phyloP scores from a whole-genome alignment of 805 yeast genomes.

The Starmerella riodocensis region DNA sequence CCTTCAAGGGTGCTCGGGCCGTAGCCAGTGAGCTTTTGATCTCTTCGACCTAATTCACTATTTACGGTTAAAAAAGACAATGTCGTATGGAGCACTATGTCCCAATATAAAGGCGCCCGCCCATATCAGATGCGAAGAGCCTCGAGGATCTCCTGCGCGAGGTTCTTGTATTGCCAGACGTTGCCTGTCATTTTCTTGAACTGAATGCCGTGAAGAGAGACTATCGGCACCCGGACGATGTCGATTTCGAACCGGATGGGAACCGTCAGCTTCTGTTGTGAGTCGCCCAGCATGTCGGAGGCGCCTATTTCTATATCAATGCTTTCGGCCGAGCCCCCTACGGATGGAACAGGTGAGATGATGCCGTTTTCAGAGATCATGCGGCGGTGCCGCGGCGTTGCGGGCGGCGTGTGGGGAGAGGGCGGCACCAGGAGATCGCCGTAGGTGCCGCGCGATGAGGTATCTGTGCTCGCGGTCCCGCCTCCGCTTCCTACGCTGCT shows the following conservation, averaged over 20 bases:
- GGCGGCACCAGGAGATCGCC: conserved; percentile 8
- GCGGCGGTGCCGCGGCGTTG: conserved; percentile 14
- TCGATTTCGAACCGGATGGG: conserved; percentile 84
- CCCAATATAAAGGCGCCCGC: too few species aligned
- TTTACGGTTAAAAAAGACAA: too few species aligned
- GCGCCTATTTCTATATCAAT: conserved; percentile 27
- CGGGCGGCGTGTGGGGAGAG: conserved; percentile 15
- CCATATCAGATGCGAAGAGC: conserved; percentile 56
- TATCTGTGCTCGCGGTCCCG: neutral
- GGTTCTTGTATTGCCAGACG: conserved; percentile 85
- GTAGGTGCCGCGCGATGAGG: neutral
- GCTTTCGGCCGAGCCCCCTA: conserved; percentile 22
- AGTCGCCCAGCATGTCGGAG: conserved; percentile 29
- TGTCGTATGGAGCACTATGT: too few species aligned
- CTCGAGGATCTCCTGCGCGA: conserved; percentile 71
- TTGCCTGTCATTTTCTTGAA: conserved; percentile 87
- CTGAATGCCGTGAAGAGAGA: conserved; percentile 85
- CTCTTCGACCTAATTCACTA: too few species aligned
- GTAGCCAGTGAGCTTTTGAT: too few species aligned
- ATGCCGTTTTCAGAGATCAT: conserved; percentile 15
- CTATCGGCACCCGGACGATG: conserved; percentile 81
- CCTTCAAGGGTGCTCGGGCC: too few species aligned
- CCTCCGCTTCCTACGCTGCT: neutral
- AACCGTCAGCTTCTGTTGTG: conserved; percentile 24
- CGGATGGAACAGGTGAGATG: conserved; percentile 11